Conservation (phyloP, 2,329 filamentous ascomycete genomes). For the Gremmenia infestans region DNA sequence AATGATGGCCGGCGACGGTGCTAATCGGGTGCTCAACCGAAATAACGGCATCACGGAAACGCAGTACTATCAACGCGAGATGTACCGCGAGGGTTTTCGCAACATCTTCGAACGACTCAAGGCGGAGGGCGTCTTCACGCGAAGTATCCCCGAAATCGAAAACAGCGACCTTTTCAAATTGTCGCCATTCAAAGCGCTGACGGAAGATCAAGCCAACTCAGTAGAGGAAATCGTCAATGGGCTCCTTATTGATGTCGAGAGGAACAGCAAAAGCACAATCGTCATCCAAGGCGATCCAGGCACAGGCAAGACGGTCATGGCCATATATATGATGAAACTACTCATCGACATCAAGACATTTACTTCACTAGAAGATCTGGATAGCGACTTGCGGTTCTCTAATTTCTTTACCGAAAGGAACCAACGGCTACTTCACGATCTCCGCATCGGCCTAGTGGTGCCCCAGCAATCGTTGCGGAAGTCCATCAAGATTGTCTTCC, state of each 20-base stretch:
- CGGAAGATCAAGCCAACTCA: slow-evolving; percentile 10
- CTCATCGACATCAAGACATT: slow-evolving; percentile 12
- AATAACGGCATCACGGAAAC: slow-evolving; percentile 12
- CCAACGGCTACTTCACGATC: slow-evolving; percentile 8
- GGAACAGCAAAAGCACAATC: slow-evolving; percentile 7
- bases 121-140: slow-evolving; percentile 10
- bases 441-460: slow-evolving; percentile 9
- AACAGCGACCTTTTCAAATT: slow-evolving; percentile 11
- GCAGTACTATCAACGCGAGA: slow-evolving; percentile 12
- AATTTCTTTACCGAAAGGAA: slow-evolving; percentile 10
- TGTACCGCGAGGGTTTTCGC: slow-evolving; percentile 10
- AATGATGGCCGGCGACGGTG: slow-evolving; percentile 13
- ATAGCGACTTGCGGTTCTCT: slow-evolving; percentile 10
- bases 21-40: slow-evolving; percentile 13
- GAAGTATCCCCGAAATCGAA: slow-evolving; percentile 11
- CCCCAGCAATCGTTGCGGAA: slow-evolving; percentile 13
- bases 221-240: slow-evolving; percentile 11
- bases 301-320: slow-evolving; percentile 12
- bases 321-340: slow-evolving; percentile 14
- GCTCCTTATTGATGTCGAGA: slow-evolving; percentile 9
- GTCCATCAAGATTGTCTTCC: slow-evolving; percentile 11
- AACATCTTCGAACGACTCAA: slow-evolving; percentile 14
- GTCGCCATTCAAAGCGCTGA: slow-evolving; percentile 12
- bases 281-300: slow-evolving; percentile 12
- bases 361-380: slow-evolving; percentile 11